Evolutionary conservation across 2,329 filamentous ascomycete genomes (phyloP), one percentile per base, ranked within the genome.

Genomic region (Cladosporium phlei): DNA sequence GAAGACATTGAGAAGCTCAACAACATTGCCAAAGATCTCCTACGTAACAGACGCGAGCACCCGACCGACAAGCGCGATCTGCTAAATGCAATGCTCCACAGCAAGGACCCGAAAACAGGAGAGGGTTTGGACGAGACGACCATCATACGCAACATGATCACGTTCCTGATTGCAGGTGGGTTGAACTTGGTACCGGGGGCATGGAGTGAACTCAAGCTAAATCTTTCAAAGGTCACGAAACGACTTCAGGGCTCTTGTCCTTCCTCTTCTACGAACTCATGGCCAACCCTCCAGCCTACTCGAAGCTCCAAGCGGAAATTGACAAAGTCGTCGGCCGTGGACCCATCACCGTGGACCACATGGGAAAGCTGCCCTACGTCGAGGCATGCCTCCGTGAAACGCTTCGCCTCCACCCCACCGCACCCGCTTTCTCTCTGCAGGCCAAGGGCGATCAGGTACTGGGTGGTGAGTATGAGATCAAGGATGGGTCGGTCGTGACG

Each of bases 141-240:
- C 50, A 74, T 85, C 38, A 73, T 84, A 38, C 79, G 85, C 62
- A 82, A 87, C 60, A 79, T 87, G 55, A 77, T 85, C 40, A 76
- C 77, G 4, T 83, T 86, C 70, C 75, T 83, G 32, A 80, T 80
- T 42, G 78, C 64, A 69, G 56, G 58, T 76, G 27, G 11, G 22
- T 38, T n/a, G 25, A 28, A 28, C n/a, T n/a, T 28, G 25, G 7
- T 28, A 9, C 25, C 25, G 25, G n/a, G 25, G 3, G 25, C 3
- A 8, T 37, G 5, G 11, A 30, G 28, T 14, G n/a, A 7, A 30
- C 28, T 11, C 24, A 11, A 6, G 24, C n/a, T 14, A 3, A 3
- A 5, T 12, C 16, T 14, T n/a, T 14, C 3, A 14, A 8, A 38
- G 35, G 35, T 22, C 42, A 46, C 64, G 51, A 68, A 64, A 66